Evolutionary conservation across 345 rosid genomes (phyloP).

Genomic region (Erucastrum elatum): DNA sequence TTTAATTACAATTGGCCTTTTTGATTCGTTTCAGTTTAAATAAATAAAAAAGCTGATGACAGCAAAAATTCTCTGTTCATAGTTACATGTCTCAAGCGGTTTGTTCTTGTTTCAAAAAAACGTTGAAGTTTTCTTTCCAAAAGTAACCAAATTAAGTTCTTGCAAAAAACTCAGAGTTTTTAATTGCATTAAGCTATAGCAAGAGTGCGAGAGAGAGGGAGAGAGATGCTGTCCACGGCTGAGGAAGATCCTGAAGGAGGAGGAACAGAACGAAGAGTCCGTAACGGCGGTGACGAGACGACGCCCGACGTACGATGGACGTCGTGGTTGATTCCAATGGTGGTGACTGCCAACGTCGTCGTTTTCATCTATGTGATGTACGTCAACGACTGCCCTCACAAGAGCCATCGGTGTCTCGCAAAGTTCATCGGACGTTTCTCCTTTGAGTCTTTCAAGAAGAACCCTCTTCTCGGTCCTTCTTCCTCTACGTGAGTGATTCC

Average conservation of each 20-base stretch:
- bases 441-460: conserved; percentile 71
- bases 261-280: not conserved
- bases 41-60: not conserved
- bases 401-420: conserved; percentile 55
- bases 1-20: not conserved
- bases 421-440: conserved; percentile 74
- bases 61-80: not conserved
- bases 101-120: not conserved
- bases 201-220: not conserved
- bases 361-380: conserved; percentile 69
- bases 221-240: conserved; percentile 16
- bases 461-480: conserved; percentile 93
- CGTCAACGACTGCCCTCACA: conserved; percentile 78
- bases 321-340: conserved; percentile 79
- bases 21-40: not conserved
- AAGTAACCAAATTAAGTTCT: not conserved
- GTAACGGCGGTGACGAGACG: not conserved
- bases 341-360: conserved; percentile 64
- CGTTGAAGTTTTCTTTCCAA: not conserved
- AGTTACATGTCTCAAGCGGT: not conserved
- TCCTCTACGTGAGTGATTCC: conserved; percentile 60
- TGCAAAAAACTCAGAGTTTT: not conserved
- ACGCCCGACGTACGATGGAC: conserved; percentile 50
- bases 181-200: not conserved
- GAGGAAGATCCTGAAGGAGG: conserved; percentile 25